phyloP scores from a whole-genome alignment of 768 basidiomycete species.

The Calocybe indica region DNA sequence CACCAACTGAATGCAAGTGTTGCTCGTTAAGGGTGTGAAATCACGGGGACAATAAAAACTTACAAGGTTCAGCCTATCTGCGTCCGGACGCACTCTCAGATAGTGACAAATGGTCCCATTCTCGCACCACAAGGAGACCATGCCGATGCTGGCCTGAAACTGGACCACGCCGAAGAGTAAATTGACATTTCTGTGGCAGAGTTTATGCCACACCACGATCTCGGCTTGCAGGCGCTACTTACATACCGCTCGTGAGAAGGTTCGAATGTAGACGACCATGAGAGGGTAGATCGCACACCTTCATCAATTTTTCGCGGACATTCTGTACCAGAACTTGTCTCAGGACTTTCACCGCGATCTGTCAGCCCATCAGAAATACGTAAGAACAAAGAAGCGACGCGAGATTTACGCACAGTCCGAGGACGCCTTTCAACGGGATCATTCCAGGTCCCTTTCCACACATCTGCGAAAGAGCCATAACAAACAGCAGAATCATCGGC shows the following conservation, averaged over 20 bases:
- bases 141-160: slow-evolving; percentile 44
- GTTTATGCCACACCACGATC: slow-evolving; percentile 50
- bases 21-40: neutral
- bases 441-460: slow-evolving; percentile 55
- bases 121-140: slow-evolving; percentile 62
- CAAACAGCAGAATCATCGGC: slow-evolving; percentile 42
- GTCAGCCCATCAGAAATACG: neutral
- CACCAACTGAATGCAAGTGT: slow-evolving; percentile 28
- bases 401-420: slow-evolving; percentile 19
- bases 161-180: slow-evolving; percentile 52
- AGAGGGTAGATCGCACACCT: slow-evolving; percentile 23
- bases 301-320: slow-evolving; percentile 45
- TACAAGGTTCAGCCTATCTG: slow-evolving; percentile 44
- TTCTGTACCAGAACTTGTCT: slow-evolving; percentile 45
- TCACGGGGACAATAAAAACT: slow-evolving; percentile 10
- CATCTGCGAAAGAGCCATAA: slow-evolving; percentile 54
- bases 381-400: slow-evolving; percentile 1
- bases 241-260: neutral
- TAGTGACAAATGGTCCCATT: slow-evolving; percentile 52
- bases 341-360: slow-evolving; percentile 57
- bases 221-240: slow-evolving; percentile 50
- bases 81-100: slow-evolving; percentile 33
- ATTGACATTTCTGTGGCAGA: slow-evolving; percentile 50
- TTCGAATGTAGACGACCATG: neutral
- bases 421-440: slow-evolving; percentile 36